Percentiles rank a stretch among this genome's conserved stretches.
Conservation (phyloP, 805 yeast genomes). For the Yamadazyma sp. region DNA sequence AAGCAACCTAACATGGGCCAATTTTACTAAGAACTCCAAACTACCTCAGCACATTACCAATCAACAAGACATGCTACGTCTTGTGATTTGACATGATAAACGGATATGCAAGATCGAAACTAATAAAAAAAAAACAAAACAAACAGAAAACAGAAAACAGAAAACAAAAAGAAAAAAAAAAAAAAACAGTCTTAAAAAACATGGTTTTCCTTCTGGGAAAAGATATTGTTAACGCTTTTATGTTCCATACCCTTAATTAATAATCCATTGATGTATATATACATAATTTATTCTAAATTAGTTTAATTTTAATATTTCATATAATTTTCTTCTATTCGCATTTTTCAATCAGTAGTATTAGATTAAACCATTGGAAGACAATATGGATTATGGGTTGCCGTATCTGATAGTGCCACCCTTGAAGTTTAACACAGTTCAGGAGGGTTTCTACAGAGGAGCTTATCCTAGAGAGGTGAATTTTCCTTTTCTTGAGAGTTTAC, state of each 20-base stretch:
- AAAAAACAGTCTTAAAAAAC: neutral
- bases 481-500: slow-evolving; percentile 61
- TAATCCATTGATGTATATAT: no score
- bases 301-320: neutral
- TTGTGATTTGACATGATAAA: no score
- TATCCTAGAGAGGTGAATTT: slow-evolving; percentile 77
- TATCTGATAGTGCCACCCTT: slow-evolving; percentile 65
- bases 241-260: no score
- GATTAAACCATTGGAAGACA: no score
- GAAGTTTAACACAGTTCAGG: slow-evolving; percentile 68
- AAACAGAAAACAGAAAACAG: neutral
- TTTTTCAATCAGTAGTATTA: neutral
- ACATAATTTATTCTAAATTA: no score
- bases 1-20: slow-evolving; percentile 26
- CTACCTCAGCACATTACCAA: no score
- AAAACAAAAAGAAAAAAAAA: neutral
- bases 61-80: no score
- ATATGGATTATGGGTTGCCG: slow-evolving; percentile 17
- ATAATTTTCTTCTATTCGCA: neutral
- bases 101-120: no score
- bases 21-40: no score
- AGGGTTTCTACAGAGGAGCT: slow-evolving; percentile 76
- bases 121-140: neutral
- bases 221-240: no score
- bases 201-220: no score